phyloP scores from a whole-genome alignment of 2,329 filamentous ascomycete species.

The Talaromyces sp. region DNA sequence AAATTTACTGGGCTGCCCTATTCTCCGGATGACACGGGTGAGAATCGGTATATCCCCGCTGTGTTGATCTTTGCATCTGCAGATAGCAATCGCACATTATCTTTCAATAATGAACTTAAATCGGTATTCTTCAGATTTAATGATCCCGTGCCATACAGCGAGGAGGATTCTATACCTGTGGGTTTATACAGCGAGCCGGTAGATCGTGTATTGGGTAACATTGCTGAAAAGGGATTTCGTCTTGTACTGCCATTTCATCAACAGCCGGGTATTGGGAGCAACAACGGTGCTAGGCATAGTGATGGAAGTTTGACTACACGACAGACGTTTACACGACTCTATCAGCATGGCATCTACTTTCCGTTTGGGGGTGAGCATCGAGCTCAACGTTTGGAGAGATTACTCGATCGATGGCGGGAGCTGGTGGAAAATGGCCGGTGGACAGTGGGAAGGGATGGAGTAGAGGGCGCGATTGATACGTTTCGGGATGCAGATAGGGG shows the following conservation, averaged over 20 bases:
- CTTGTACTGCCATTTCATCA: conserved; percentile 14
- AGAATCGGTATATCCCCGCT: not conserved
- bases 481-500: conserved; percentile 21
- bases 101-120: not conserved
- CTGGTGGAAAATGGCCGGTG: conserved; percentile 23
- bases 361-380: conserved; percentile 18
- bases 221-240: conserved; percentile 13
- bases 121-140: not conserved
- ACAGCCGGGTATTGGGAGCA: not conserved
- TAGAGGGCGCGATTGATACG: conserved; percentile 22
- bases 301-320: conserved; percentile 20
- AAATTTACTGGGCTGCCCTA: not conserved
- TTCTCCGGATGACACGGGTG: not conserved
- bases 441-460: conserved; percentile 22
- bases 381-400: conserved; percentile 20
- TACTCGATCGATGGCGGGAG: conserved; percentile 21
- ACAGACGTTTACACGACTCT: conserved; percentile 15
- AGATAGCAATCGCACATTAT: not conserved
- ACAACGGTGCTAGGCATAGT: conserved; percentile 27
- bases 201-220: not conserved
- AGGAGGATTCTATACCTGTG: not conserved
- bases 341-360: conserved; percentile 12
- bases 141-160: not conserved
- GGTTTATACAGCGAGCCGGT: conserved; percentile 14
- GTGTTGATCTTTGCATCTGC: conserved; percentile 4